Base-by-base conservation (phyloP, 129 eudicot species). In the Centaurea solstitialis region DNA sequence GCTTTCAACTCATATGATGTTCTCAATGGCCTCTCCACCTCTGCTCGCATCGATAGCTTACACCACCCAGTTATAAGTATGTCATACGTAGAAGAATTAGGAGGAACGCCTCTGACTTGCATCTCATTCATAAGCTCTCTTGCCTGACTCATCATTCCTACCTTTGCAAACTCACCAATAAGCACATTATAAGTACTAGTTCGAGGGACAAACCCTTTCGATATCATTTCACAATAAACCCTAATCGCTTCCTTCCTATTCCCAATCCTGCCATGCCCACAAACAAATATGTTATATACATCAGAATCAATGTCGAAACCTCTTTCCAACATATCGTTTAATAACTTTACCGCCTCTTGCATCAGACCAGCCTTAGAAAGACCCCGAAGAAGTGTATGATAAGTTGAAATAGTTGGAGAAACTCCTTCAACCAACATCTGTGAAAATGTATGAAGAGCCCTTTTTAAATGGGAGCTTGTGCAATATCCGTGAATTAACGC, bases 191-290 rank as follows among this genome's bases (percentile, higher is more conserved):
- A 96, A 10, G 97, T 89, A 82, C 92, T 67, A 26, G 84, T 75
- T 75, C 82, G 91, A 38, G 98, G 99, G 68, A 91, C 82, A 76
- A 91, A 96, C 15, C 98, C 97, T 77, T 89, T 88, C 12, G 90
- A 87, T 81, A 96, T 92, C 99, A 96, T 96, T 86, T 96, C 99
- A 87, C 99, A 93, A 61, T 96, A 96, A 83, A 96, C 83, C 82
- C 87, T 87, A 6, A 96, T 91, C 0, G 96, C 87, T 79, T 96
- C 98, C 89, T 87, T 93, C 81, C 82, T 84, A 85, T 93, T 86
- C 37, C 92, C 94, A n/a, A 50, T 83, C 84, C 88, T 96, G 6
- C 86, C 93, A 84, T 96, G 66, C 72, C 95, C 98, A 77, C 79
- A 88, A 70, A 96, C 85, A 86, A 96, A 83, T 62, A 91, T 79